Conservation (phyloP, 1,284 basidiomycete species). For the Sanghuangporus sanghuang region DNA sequence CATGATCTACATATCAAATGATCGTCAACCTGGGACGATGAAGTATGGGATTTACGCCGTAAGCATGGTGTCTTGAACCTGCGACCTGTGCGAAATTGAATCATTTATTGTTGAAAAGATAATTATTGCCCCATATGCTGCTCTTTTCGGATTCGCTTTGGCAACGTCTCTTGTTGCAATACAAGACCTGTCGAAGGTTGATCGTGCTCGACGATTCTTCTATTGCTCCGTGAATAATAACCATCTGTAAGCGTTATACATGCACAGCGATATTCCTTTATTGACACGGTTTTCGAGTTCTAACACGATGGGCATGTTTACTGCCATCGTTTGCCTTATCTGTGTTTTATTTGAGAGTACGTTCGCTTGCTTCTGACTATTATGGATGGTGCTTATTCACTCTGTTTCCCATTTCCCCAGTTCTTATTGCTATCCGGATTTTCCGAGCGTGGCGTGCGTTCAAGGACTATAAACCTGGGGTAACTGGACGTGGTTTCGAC, state of each 20-base stretch:
- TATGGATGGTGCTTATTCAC: not conserved
- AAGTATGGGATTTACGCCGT: slow-evolving; percentile 18
- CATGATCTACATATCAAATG: not conserved
- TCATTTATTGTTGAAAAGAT: slow-evolving; percentile 24
- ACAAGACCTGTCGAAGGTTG: slow-evolving; percentile 26
- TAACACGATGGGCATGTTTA: slow-evolving; percentile 29
- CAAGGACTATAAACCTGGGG: slow-evolving; percentile 22
- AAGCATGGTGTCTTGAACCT: slow-evolving; percentile 17
- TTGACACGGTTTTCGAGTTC: slow-evolving; percentile 21
- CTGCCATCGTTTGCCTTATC: slow-evolving; percentile 27
- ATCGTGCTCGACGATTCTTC: slow-evolving; percentile 26
- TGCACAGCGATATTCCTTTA: not conserved
- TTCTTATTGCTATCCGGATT: slow-evolving; percentile 26
- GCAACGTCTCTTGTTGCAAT: slow-evolving; percentile 29
- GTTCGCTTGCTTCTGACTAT: slow-evolving; percentile 8
- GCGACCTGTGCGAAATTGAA: not conserved
- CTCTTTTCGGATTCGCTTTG: slow-evolving; percentile 27
- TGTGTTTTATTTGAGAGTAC: slow-evolving; percentile 29
- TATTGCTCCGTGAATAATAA: slow-evolving; percentile 29
- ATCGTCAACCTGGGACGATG: slow-evolving; percentile 17
- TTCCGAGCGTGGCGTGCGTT: slow-evolving; percentile 29
- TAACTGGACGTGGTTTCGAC: slow-evolving; percentile 22
- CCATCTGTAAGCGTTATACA: slow-evolving; percentile 24
- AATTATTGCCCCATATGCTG: slow-evolving; percentile 32
- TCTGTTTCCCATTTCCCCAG: slow-evolving; percentile 12